Conservation (phyloP, 1,284 basidiomycete species). For the Trichosporon coremiiforme region DNA sequence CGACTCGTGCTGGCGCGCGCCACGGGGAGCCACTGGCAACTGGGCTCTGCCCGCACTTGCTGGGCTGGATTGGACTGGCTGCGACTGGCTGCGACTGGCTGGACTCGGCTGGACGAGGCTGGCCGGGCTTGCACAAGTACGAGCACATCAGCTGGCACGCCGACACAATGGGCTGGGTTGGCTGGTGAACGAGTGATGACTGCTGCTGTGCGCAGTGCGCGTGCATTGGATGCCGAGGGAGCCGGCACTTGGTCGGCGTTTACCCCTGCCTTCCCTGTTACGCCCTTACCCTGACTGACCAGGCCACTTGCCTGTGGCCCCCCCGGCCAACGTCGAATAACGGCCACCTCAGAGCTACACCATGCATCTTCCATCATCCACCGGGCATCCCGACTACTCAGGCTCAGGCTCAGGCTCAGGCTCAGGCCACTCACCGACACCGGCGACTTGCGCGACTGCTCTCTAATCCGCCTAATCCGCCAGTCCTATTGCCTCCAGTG, state of each 20-base stretch:
- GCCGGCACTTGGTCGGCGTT: constrained; percentile 19
- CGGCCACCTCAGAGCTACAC: background rate
- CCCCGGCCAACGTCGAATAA: background rate
- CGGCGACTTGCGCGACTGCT: constrained; percentile 1
- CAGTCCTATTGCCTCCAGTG: background rate
- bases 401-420: no score
- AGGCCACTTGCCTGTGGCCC: background rate
- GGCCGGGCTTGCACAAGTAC: background rate
- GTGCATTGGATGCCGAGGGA: constrained; percentile 11
- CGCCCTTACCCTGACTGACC: background rate
- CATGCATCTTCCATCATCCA: background rate
- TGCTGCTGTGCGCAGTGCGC: constrained; percentile 3
- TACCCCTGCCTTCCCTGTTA: constrained; percentile 2
- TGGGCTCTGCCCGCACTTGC: constrained; percentile 14
- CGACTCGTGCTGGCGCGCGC: constrained; percentile 11
- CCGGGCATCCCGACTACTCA: constrained; percentile 1
- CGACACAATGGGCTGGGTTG: background rate
- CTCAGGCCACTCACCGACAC: constrained; percentile 2
- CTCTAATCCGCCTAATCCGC: background rate
- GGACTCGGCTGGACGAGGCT: background rate
- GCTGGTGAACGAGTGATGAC: background rate
- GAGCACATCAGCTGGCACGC: background rate
- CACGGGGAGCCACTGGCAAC: background rate
- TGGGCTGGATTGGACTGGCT: no score
- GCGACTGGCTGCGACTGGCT: no score